Evolutionary conservation across 164 flowering plant species (phyloP).

Genomic region (Platanus orientalis): DNA sequence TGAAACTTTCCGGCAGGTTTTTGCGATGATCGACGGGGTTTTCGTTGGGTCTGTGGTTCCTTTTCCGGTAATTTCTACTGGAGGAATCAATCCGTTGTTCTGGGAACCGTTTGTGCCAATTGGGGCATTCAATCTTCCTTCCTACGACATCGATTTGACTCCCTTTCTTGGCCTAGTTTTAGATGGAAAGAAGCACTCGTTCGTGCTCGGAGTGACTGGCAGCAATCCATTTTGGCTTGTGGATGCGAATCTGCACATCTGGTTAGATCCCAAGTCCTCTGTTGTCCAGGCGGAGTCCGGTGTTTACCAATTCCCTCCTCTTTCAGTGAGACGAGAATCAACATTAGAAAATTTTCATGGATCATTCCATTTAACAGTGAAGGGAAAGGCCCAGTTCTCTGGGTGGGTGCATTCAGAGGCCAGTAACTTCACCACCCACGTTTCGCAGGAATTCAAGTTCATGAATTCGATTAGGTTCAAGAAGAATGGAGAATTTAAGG

Average conservation of each 20-base stretch:
- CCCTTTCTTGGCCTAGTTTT: conserved; percentile 57
- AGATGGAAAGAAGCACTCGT: conserved; percentile 50
- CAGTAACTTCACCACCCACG: conserved; percentile 57
- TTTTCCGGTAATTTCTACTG: conserved; percentile 77
- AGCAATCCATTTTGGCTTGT: conserved; percentile 73
- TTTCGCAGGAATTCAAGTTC: conserved; percentile 31
- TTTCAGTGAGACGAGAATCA: conserved; percentile 13
- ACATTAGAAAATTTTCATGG: conserved; percentile 48
- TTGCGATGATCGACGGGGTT: conserved; percentile 49
- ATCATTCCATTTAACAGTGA: conserved; percentile 35
- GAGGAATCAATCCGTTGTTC: conserved; percentile 86
- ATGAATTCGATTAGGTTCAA: conserved; percentile 37
- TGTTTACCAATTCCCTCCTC: conserved; percentile 12
- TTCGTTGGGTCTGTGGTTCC: conserved; percentile 59
- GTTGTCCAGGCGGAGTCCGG: conserved; percentile 38
- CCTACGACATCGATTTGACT: conserved; percentile 70
- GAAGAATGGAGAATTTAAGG: conserved; percentile 42
- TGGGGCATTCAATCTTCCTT: conserved; percentile 75
- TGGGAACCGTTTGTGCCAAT: conserved; percentile 90
- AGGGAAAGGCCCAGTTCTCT: conserved; percentile 22
- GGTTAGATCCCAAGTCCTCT: conserved; percentile 44
- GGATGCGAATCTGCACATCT: conserved; percentile 79
- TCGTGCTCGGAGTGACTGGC: conserved; percentile 48
- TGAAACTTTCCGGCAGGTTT: conserved; percentile 72
- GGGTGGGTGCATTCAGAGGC: conserved; percentile 63